phyloP scores from a whole-genome alignment of 441 rosid genomes.

The Eruca vesicaria region DNA sequence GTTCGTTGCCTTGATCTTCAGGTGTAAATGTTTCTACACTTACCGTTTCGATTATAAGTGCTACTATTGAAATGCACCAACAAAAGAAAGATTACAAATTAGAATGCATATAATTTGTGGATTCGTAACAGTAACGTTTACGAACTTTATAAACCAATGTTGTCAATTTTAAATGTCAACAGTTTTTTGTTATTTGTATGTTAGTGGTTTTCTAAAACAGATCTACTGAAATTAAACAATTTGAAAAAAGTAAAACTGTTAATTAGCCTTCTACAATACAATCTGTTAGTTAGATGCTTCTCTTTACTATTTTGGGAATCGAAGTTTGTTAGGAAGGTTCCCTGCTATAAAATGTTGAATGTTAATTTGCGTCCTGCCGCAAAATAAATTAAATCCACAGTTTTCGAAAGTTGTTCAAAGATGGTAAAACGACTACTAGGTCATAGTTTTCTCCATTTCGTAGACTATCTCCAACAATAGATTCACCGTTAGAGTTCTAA shows the following conservation, averaged over 20 bases:
- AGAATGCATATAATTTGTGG: too few species aligned
- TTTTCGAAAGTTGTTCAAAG: slow-evolving; percentile 10
- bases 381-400: slow-evolving; percentile 17
- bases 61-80: too few species aligned
- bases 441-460: not conserved
- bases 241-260: not conserved
- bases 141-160: too few species aligned
- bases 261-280: not conserved
- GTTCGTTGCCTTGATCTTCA: too few species aligned
- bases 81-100: too few species aligned
- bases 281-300: not conserved
- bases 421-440: not conserved
- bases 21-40: too few species aligned
- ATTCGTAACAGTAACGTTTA: too few species aligned
- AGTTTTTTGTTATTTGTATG: not conserved
- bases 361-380: slow-evolving; percentile 16
- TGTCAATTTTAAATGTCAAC: too few species aligned
- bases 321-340: slow-evolving; percentile 20
- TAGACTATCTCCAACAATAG: too few species aligned
- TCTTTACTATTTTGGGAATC: not conserved
- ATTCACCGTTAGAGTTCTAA: too few species aligned
- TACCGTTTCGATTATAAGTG: too few species aligned
- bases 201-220: not conserved
- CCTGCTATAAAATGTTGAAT: not conserved
- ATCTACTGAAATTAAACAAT: not conserved